Evolutionary conservation across 2,329 filamentous ascomycete genomes (phyloP).

Genomic region (Aureobasidium mangrovei): DNA sequence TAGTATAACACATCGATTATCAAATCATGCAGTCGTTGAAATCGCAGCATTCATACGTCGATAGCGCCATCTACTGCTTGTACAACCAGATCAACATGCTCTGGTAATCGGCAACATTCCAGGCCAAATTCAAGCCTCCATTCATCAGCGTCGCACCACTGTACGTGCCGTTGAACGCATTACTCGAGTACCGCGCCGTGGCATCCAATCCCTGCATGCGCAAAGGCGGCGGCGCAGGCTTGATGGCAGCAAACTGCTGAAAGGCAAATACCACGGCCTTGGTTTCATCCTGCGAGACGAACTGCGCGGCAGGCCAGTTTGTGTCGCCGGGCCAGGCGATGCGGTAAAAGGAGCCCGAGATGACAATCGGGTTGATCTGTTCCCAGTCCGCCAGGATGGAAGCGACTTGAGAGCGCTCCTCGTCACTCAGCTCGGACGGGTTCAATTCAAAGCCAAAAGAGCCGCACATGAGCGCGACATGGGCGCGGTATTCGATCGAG

Average conservation of each 20-base stretch:
- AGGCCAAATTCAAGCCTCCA: constrained; percentile 46
- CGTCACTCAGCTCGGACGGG: constrained; percentile 42
- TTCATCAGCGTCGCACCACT: constrained; percentile 56
- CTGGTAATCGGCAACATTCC: constrained; percentile 44
- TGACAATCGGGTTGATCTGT: constrained; percentile 50
- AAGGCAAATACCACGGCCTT: constrained; percentile 52
- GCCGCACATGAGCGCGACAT: constrained; percentile 61
- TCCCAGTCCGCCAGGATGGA: constrained; percentile 46
- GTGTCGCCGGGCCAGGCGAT: constrained; percentile 49
- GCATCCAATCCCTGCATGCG: constrained; percentile 50
- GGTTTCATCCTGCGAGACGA: constrained; percentile 44
- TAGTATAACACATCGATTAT: too few species aligned
- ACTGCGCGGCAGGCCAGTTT: constrained; percentile 55
- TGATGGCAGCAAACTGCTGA: constrained; percentile 46
- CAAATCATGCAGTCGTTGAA: too few species aligned
- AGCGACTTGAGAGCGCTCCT: constrained; percentile 47
- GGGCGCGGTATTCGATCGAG: constrained; percentile 51
- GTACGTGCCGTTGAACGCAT: constrained; percentile 44
- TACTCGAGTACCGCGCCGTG: constrained; percentile 41
- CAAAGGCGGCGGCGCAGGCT: constrained; percentile 46
- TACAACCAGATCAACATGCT: constrained; percentile 50
- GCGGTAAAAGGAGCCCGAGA: constrained; percentile 52
- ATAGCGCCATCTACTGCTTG: constrained; percentile 27
- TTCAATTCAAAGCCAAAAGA: constrained; percentile 58
- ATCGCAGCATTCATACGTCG: too few species aligned